Evolutionary conservation across 169 alveolate genomes (phyloP), one percentile per base, ranked within the genome.

Genomic region (Theileria luwenshuni): DNA sequence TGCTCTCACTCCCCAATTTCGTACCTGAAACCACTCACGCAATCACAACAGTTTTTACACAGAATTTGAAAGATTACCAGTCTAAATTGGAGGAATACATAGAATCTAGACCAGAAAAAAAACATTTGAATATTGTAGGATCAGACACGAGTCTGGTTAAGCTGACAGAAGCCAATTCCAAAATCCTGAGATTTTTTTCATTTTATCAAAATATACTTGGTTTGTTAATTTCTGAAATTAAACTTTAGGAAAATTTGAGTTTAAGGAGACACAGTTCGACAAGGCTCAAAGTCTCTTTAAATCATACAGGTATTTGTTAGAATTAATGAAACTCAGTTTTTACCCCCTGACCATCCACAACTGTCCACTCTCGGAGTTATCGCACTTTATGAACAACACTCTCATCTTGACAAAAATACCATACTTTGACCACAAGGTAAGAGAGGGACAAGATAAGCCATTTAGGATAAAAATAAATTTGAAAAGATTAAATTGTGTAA

Each of bases 1-100:
- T 81, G 17, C 42, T 81, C 59, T 47, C 58, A 23, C 70, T 81
- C 30, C 89, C 89, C 10, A 79, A 79, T 51, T 79, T 58, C 73
- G 65, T 64, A 19, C 41, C 13, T 48, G 47, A 51, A 21, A 25
- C 59, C 30, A 56, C 71, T 12, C 61, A 45, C 1, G 28, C 32
- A 3, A n/a, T 65, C 28, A 30, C 43, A 0, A 54, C 32, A 15
- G 19, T 54, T 54, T 54, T 54, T 33, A 54, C 63, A 1, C 23
- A 30, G 8, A 41, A 32, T 3, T 3, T 27, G 17, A 68, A 67
- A 2, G 27, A 43, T 27, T 67, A 67, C 28, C 45, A 76, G 32
- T 25, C 73, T 0, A 33, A 32, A 15, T 2, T 76, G 6, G 51
- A 3, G 5, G 15, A 69, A n/a, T 63, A 61, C 51, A 17, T 60